phyloP scores from a whole-genome alignment of 1,284 basidiomycete species.

The Ceratobasidium sp. region DNA sequence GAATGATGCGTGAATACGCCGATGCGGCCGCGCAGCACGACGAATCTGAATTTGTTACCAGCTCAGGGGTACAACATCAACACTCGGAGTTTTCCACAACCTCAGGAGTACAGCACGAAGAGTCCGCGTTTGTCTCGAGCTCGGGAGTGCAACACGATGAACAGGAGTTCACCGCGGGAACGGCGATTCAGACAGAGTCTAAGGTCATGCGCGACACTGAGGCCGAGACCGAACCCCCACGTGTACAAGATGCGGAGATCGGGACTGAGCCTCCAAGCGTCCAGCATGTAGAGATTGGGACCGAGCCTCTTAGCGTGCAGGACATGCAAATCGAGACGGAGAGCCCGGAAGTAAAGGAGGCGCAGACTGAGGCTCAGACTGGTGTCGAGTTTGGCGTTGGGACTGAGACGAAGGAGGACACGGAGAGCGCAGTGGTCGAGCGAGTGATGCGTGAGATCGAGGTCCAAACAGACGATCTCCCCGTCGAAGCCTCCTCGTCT shows the following conservation, averaged over 20 bases:
- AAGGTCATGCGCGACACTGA: conserved; percentile 3
- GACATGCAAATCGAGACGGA: conserved; percentile 21
- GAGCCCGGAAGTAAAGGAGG: conserved; percentile 21
- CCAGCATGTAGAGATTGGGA: conserved; percentile 25
- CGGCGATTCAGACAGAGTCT: conserved; percentile 21
- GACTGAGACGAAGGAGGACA: conserved; percentile 11
- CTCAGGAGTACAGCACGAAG: conserved; percentile 32
- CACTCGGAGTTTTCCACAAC: conserved; percentile 47
- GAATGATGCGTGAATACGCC: conserved; percentile 66
- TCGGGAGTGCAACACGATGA: conserved; percentile 40
- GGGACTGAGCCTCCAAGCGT: conserved; percentile 17
- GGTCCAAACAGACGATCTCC: conserved; percentile 59
- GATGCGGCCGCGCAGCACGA: conserved; percentile 78
- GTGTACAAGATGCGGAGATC: conserved; percentile 5
- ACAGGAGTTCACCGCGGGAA: conserved; percentile 1
- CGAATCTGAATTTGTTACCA: conserved; percentile 63
- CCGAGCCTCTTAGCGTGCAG: conserved; percentile 2
- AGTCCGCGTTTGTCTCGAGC: conserved; percentile 49
- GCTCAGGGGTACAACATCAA: conserved; percentile 55
- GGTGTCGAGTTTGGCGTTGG: conserved; percentile 28
- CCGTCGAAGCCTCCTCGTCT: too few species aligned
- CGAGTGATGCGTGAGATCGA: conserved; percentile 52
- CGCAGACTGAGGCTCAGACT: conserved; percentile 25
- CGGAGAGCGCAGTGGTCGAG: conserved; percentile 48
- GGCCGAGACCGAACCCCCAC: conserved; percentile 1